Evolutionary conservation across 208 protist genomes (phyloP).

Genomic region (Trypanosoma platydactyli): DNA sequence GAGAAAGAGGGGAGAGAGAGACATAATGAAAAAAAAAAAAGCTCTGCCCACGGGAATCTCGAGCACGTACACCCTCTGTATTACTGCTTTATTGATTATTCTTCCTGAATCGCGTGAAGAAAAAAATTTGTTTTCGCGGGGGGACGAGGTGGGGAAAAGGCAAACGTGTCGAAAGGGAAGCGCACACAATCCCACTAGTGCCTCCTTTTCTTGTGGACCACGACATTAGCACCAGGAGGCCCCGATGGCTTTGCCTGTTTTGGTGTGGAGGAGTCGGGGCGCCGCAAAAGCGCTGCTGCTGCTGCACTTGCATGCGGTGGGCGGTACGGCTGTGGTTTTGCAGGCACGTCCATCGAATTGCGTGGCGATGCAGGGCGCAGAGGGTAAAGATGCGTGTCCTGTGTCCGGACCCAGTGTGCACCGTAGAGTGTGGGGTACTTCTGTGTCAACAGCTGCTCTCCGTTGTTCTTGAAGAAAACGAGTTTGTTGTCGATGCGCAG

Average conservation of each 20-base stretch:
- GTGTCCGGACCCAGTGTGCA: constrained; percentile 71
- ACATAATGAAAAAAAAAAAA: too few species aligned
- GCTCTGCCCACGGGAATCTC: too few species aligned
- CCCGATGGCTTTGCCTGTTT: constrained; percentile 61
- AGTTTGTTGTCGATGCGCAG: constrained; percentile 87
- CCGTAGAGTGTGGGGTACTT: constrained; percentile 80
- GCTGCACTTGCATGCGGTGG: constrained; percentile 60
- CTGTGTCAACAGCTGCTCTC: constrained; percentile 61
- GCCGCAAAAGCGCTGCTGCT: constrained; percentile 58
- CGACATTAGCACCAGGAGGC: constrained; percentile 61
- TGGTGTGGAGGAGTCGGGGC: constrained; percentile 45
- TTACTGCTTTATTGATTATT: too few species aligned
- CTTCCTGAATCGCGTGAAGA: too few species aligned
- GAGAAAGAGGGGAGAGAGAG: too few species aligned
- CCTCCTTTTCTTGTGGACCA: constrained; percentile 57
- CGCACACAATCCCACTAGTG: constrained; percentile 18
- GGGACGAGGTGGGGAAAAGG: too few species aligned
- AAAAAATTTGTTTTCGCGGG: too few species aligned
- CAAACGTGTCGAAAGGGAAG: too few species aligned
- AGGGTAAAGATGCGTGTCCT: constrained; percentile 35
- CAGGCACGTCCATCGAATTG: constrained; percentile 33
- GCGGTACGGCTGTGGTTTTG: constrained; percentile 76
- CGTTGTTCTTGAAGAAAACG: constrained; percentile 75
- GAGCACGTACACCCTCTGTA: too few species aligned
- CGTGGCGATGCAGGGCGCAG: constrained; percentile 50